Evolutionary conservation across 1,139 yeast genomes (phyloP).

Genomic region (Blastobotrys ciferrii): DNA sequence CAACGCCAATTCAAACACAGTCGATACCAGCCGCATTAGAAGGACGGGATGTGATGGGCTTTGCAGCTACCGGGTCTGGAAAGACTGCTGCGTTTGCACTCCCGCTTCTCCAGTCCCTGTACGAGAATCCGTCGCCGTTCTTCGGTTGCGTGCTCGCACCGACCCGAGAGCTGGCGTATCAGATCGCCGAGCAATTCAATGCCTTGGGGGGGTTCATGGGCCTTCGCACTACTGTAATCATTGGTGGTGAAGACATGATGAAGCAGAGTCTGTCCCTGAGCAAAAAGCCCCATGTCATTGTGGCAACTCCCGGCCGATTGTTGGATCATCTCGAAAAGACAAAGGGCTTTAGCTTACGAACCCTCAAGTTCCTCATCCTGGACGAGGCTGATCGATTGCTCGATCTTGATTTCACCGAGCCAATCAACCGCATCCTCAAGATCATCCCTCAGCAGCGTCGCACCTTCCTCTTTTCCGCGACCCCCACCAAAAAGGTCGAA

Average conservation of each 20-base stretch:
- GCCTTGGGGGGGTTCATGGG: conserved; percentile 93
- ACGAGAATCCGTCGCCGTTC: conserved; percentile 85
- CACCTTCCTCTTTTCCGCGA: conserved; percentile 90
- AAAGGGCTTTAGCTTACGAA: conserved; percentile 81
- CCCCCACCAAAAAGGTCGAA: conserved; percentile 93
- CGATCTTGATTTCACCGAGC: conserved; percentile 97
- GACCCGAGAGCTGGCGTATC: conserved; percentile 95
- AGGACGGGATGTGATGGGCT: conserved; percentile 96
- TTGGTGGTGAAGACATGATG: conserved; percentile 99
- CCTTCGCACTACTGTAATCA: conserved; percentile 77
- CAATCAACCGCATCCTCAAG: conserved; percentile 78
- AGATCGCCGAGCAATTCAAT: conserved; percentile 91
- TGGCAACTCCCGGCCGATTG: conserved; percentile 95
- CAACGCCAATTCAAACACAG: conserved; percentile 92
- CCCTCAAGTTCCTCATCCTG: conserved; percentile 81
- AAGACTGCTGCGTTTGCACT: conserved; percentile 95
- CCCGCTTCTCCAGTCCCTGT: conserved; percentile 85
- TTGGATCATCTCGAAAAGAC: conserved; percentile 95
- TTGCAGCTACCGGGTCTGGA: conserved; percentile 99
- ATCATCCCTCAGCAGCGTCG: conserved; percentile 83
- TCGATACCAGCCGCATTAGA: conserved; percentile 89
- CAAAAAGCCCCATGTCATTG: conserved; percentile 90
- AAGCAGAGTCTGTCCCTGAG: conserved; percentile 92
- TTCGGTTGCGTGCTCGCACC: conserved; percentile 92
- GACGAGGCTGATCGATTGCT: conserved; percentile 96